These are phyloP conservation scores for Phytopythium ostracodes DNA, from an alignment of 352 stramenopile genomes.

Conservation along the genomic window DNA sequence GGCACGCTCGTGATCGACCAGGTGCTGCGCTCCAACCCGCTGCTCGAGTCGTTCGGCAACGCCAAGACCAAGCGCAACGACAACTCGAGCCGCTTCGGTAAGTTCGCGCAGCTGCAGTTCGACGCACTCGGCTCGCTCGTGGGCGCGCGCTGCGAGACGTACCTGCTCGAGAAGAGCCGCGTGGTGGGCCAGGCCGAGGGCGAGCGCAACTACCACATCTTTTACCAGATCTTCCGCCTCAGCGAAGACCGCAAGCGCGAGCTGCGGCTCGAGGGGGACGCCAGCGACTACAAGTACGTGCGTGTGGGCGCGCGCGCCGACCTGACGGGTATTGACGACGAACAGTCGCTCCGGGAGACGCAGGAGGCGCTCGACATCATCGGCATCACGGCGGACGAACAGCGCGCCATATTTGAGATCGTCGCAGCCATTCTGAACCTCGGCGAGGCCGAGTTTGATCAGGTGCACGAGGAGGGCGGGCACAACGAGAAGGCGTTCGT, in stretches of 20 bases:
- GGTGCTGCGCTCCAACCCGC: conserved; percentile 71
- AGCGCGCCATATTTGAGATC: conserved; percentile 92
- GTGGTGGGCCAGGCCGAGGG: conserved; percentile 87
- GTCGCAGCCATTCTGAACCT: conserved; percentile 97
- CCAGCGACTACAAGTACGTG: conserved; percentile 79
- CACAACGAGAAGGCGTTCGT: conserved; percentile 56
- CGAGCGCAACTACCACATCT: conserved; percentile 98
- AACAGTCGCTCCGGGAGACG: conserved; percentile 74
- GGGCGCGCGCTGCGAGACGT: conserved; percentile 83
- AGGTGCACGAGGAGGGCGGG: conserved; percentile 23
- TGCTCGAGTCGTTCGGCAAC: conserved; percentile 77
- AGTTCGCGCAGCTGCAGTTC: conserved; percentile 81
- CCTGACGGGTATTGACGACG: conserved; percentile 64
- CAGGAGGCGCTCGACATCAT: conserved; percentile 89
- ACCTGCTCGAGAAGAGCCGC: conserved; percentile 96
- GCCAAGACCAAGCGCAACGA: conserved; percentile 84
- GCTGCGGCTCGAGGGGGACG: conserved; percentile 56
- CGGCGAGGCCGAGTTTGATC: conserved; percentile 92
- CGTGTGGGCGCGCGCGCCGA: conserved; percentile 44
- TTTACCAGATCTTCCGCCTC: conserved; percentile 93
- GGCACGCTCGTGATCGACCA: conserved; percentile 77
- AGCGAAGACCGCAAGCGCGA: conserved; percentile 33
- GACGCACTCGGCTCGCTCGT: conserved; percentile 55
- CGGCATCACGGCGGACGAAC: conserved; percentile 83
- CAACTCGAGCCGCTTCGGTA: conserved; percentile 79